Evolutionary conservation across 176 grass and related monocot species (phyloP).

Genomic region (Carex myosuroides): DNA sequence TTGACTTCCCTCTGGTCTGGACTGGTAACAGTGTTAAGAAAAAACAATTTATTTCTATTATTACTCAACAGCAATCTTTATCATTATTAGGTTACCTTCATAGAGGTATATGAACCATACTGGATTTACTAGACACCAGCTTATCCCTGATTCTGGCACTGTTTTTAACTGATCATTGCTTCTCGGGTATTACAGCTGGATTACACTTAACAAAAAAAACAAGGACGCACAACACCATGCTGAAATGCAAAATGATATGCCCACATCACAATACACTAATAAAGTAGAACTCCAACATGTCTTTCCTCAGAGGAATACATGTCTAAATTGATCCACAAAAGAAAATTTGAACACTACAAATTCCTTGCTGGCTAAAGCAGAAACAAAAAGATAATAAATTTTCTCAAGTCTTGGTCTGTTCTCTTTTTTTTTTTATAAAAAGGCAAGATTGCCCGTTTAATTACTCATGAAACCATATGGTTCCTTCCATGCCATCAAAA

Average conservation of each 20-base stretch:
- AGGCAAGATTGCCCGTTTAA: too few species aligned
- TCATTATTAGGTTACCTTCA: not conserved
- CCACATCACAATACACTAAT: not conserved
- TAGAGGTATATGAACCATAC: not conserved
- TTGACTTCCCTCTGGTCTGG: not conserved
- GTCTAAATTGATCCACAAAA: constrained; percentile 19
- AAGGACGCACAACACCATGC: too few species aligned
- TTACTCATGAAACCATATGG: too few species aligned
- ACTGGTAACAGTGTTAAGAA: not conserved
- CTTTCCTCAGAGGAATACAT: not conserved
- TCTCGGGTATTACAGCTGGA: not conserved
- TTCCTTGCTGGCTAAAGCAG: not conserved
- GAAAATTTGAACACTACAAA: not conserved
- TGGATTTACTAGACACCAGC: not conserved
- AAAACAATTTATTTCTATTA: too few species aligned
- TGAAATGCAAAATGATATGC: not conserved
- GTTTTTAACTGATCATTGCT: not conserved
- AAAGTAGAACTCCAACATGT: not conserved
- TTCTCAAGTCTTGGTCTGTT: constrained; percentile 47
- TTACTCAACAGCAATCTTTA: not conserved
- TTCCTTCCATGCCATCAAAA: not conserved
- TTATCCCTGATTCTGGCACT: not conserved
- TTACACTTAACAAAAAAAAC: constrained; percentile 20
- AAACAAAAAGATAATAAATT: not conserved
- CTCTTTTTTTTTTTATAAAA: too few species aligned